Evolutionary conservation across 2,329 filamentous ascomycete genomes (phyloP).

Genomic region (Arachnomyces sp.): DNA sequence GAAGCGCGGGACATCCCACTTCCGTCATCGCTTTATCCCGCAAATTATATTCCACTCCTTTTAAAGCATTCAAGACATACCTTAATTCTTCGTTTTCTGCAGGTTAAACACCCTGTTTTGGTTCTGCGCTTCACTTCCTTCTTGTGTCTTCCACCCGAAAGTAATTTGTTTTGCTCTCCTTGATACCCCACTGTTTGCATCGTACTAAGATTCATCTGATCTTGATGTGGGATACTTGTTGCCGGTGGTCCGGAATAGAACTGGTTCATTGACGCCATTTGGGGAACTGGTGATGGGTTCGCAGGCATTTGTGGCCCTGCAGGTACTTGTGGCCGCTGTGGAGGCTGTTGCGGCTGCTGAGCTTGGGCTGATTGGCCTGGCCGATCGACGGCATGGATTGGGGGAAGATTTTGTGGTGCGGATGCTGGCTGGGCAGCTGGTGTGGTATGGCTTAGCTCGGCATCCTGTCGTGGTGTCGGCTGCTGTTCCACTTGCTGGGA

Average conservation of each 20-base stretch:
- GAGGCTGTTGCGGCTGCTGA: conserved; percentile 7
- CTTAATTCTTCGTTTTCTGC: conserved; percentile 64
- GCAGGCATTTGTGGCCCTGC: conserved; percentile 50
- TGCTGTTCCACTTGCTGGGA: no score
- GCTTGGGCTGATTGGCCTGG: no score
- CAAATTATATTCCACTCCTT: neutral
- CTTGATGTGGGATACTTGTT: conserved; percentile 32
- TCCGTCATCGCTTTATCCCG: conserved; percentile 1
- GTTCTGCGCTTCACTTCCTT: conserved; percentile 71
- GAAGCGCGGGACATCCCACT: conserved; percentile 12
- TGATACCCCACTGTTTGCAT: conserved; percentile 27
- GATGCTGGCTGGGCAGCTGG: no score
- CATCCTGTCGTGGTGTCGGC: no score
- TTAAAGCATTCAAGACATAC: conserved; percentile 38
- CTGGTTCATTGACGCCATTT: conserved; percentile 13
- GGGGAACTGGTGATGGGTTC: conserved; percentile 26
- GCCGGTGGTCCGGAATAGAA: no score
- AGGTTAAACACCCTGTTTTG: conserved; percentile 64
- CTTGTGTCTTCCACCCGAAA: conserved; percentile 56
- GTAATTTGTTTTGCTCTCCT: conserved; percentile 46
- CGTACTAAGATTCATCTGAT: conserved; percentile 35
- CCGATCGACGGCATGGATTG: no score
- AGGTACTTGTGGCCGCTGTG: conserved; percentile 15
- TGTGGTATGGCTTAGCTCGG: no score
- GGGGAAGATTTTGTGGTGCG: no score